Conservation (phyloP, 2,329 filamentous ascomycete species). For the Aurifilum marmelostoma region DNA sequence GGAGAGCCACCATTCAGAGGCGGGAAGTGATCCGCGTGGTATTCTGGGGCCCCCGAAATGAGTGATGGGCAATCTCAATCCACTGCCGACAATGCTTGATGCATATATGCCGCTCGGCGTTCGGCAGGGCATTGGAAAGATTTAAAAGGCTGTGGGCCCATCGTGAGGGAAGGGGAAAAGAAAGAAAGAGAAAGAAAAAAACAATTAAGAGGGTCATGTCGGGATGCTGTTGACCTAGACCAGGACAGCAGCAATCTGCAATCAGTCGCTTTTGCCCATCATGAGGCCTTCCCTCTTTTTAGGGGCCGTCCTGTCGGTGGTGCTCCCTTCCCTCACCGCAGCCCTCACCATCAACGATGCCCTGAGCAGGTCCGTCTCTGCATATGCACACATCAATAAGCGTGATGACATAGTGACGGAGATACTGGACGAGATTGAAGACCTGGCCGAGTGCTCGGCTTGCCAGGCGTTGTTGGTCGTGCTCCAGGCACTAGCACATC, state of each 20-base stretch:
- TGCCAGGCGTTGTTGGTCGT: conserved; percentile 24
- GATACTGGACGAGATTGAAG: conserved; percentile 23
- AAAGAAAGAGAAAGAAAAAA: background rate
- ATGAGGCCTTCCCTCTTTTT: conserved; percentile 22
- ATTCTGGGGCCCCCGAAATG: background rate
- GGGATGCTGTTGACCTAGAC: background rate
- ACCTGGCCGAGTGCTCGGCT: conserved; percentile 25
- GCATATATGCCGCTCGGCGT: background rate
- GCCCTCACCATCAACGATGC: conserved; percentile 22
- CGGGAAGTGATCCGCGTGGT: background rate
- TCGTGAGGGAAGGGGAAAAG: background rate
- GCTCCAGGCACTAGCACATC: conserved; percentile 23
- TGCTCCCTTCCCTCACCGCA: conserved; percentile 15
- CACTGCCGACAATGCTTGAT: background rate
- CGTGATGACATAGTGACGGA: conserved; percentile 20
- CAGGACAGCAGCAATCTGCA: background rate
- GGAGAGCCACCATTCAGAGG: background rate
- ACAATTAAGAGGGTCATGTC: background rate
- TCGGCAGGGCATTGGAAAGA: background rate
- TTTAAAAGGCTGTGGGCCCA: background rate
- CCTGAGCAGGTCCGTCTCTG: conserved; percentile 13
- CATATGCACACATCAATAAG: conserved; percentile 16
- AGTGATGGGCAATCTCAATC: background rate
- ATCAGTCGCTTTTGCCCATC: background rate
- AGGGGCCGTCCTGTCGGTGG: conserved; percentile 4